phyloP scores from a whole-genome alignment of 2,329 filamentous ascomycete species.

The Aspergillus quadrilineatus region DNA sequence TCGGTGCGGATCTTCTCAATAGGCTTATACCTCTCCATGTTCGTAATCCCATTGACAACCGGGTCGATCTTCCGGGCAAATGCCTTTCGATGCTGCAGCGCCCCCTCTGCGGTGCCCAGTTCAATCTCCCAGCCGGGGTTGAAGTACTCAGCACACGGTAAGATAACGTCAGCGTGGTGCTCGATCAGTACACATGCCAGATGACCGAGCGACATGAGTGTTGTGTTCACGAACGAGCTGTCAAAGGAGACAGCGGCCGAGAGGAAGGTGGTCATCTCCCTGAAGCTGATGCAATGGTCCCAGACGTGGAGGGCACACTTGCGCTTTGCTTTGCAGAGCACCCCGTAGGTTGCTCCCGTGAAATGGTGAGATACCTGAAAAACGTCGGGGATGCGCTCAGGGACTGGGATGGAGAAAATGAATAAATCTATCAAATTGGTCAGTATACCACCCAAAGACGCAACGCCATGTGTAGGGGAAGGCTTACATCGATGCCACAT shows the following conservation, averaged over 20 bases:
- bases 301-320: constrained; percentile 61
- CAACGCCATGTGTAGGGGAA: constrained; percentile 32
- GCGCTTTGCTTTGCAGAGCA: constrained; percentile 61
- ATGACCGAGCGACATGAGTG: constrained; percentile 36
- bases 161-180: constrained; percentile 57
- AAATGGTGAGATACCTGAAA: constrained; percentile 59
- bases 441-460: no score
- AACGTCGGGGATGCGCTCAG: constrained; percentile 18
- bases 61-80: constrained; percentile 62
- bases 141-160: constrained; percentile 60
- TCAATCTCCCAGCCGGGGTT: constrained; percentile 64
- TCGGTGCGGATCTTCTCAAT: constrained; percentile 58
- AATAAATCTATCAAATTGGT: constrained; percentile 9
- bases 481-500: constrained; percentile 46
- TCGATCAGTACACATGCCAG: constrained; percentile 17
- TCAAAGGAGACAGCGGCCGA: constrained; percentile 40
- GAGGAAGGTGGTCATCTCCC: constrained; percentile 53
- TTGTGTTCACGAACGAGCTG: constrained; percentile 44
- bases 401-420: constrained; percentile 17
- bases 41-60: constrained; percentile 63
- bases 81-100: constrained; percentile 55
- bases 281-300: constrained; percentile 63
- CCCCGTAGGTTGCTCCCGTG: constrained; percentile 59
- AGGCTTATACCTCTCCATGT: constrained; percentile 62
- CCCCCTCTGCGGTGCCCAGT: constrained; percentile 57